These are phyloP conservation scores for Encephalitozoon hellem DNA, from an alignment of 371 early-diverging fungal genomes.

Conservation along the genomic window DNA sequence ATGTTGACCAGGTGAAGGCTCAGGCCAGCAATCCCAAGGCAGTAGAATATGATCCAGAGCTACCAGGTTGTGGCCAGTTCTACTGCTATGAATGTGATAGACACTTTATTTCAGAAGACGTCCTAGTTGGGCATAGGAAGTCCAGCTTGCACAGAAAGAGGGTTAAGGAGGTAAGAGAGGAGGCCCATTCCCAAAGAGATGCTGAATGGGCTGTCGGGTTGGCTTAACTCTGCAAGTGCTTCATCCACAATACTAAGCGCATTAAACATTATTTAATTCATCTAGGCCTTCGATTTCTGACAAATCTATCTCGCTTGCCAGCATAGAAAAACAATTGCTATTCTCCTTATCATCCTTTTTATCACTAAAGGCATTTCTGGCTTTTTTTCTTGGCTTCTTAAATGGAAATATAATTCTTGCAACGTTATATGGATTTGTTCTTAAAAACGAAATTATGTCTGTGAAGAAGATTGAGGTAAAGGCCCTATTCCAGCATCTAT, in stretches of 20 bases:
- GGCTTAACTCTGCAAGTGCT: not conserved
- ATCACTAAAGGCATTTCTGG: not conserved
- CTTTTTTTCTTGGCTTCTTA: not conserved
- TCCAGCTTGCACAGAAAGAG: slow-evolving; percentile 26
- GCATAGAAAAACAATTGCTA: not conserved
- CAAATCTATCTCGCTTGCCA: not conserved
- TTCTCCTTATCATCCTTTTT: not conserved
- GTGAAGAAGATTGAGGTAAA: slow-evolving; percentile 1
- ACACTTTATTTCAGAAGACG: slow-evolving; percentile 31
- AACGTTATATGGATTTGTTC: slow-evolving; percentile 1
- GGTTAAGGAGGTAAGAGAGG: slow-evolving; percentile 10
- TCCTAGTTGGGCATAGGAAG: slow-evolving; percentile 7
- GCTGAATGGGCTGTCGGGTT: slow-evolving; percentile 22
- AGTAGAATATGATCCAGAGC: slow-evolving; percentile 1
- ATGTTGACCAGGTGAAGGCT: not conserved
- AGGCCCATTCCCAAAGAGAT: slow-evolving; percentile 11
- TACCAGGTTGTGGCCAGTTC: slow-evolving; percentile 18
- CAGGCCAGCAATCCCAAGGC: not conserved
- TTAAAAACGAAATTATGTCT: not conserved
- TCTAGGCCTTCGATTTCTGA: not conserved
- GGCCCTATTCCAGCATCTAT: slow-evolving; percentile 5
- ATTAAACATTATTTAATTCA: not conserved
- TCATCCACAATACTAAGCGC: not conserved
- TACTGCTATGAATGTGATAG: slow-evolving; percentile 42
- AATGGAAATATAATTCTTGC: slow-evolving; percentile 22